Evolutionary conservation across 2,329 filamentous ascomycete species (phyloP).

Genomic region (Waltergamsia citrina): DNA sequence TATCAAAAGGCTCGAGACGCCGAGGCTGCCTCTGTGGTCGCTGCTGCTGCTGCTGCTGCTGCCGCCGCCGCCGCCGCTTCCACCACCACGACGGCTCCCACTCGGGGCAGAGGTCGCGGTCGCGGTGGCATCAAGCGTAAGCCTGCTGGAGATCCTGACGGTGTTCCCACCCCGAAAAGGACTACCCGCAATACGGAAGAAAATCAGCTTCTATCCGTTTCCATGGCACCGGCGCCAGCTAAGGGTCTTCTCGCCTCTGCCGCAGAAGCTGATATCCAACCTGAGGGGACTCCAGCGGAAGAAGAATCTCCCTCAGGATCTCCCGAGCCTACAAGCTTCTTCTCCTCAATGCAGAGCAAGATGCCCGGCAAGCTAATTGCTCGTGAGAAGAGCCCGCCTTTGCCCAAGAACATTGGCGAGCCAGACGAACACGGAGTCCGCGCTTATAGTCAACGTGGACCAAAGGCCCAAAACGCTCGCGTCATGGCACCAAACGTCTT

Average conservation of each 20-base stretch:
- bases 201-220: constrained; percentile 11
- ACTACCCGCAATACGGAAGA: constrained; percentile 24
- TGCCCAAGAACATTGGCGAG: constrained; percentile 29
- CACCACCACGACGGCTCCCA: constrained; percentile 11
- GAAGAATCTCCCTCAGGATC: constrained; percentile 24
- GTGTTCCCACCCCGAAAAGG: constrained; percentile 39
- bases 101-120: constrained; percentile 21
- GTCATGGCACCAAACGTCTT: constrained; percentile 37
- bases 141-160: constrained; percentile 38
- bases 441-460: constrained; percentile 28
- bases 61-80: constrained; percentile 19
- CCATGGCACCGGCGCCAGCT: constrained; percentile 19
- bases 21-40: constrained; percentile 23
- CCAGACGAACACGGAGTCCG: constrained; percentile 44
- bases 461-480: constrained; percentile 39
- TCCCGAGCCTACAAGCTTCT: constrained; percentile 19
- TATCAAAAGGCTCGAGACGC: constrained; percentile 25
- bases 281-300: constrained; percentile 21
- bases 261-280: constrained; percentile 22
- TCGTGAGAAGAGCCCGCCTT: constrained; percentile 25
- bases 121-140: constrained; percentile 36
- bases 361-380: constrained; percentile 17
- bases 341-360: constrained; percentile 13
- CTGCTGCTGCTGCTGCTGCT: constrained; percentile 13
- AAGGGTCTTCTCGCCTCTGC: constrained; percentile 29